These are phyloP conservation scores for Dictyostelium brefeldianum DNA, from an alignment of 78 protist species.

Conservation along the genomic window DNA sequence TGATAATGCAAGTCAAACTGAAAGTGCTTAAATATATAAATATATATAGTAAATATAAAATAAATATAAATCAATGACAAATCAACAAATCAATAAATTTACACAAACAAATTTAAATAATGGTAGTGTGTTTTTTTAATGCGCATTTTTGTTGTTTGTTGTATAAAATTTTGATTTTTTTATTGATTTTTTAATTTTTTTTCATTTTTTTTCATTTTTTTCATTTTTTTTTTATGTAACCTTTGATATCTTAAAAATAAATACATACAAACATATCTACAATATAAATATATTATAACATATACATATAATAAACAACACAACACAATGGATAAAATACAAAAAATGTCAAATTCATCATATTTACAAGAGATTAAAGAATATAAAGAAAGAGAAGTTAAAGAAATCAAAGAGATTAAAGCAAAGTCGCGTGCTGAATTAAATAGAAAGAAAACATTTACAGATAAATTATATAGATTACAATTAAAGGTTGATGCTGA, in stretches of 20 bases:
- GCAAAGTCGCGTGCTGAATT: neutral
- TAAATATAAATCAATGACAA: too few species aligned
- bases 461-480: neutral
- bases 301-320: neutral
- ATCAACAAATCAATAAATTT: too few species aligned
- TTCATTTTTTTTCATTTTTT: neutral
- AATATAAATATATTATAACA: too few species aligned
- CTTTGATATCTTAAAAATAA: neutral
- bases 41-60: too few species aligned
- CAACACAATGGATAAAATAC: neutral
- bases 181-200: neutral
- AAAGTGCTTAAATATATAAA: too few species aligned
- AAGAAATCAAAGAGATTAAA: conserved; percentile 5
- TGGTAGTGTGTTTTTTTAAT: too few species aligned
- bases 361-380: neutral
- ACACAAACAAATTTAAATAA: too few species aligned
- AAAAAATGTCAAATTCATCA: neutral
- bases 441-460: neutral
- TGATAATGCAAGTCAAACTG: too few species aligned
- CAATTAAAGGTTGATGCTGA: neutral
- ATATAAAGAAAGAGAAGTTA: neutral
- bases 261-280: neutral
- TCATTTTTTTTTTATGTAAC: neutral
- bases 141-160: too few species aligned
- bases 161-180: neutral